Base-by-base conservation (phyloP, 2,329 filamentous ascomycete species). In the Microascus cirrosus region DNA sequence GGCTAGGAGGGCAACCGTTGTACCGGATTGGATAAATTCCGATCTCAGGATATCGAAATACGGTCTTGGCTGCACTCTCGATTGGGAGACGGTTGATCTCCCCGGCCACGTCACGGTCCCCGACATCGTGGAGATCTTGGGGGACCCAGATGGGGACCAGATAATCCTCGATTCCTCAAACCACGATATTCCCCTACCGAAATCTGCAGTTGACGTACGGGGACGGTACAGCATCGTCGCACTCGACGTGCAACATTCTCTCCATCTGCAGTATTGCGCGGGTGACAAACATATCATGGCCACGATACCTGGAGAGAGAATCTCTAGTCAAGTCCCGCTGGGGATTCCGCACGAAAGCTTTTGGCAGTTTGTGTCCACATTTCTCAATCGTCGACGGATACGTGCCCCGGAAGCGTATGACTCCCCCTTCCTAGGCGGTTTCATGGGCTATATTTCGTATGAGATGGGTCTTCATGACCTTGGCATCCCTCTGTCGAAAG, bases 381-480 rank as follows among this genome's bases (percentile, higher is more conserved):
- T 79, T 53, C 69, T 71, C 64, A 64, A 69, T 48, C 62, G 60
- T 5, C 62, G 72, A 39, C 67, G 55, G 48, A 60, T 69, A 10
- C 36, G 62, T 0, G 54, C 58, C 10, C 39, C 63, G 8, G 59
- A 54, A 18, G 59, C 58, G 11, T 58, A 64, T 4, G 62, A 64
- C 4, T 63, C 65, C 12, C 60, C 88, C 0, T 96, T 95, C 67
- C 83, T 89, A 70, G 91, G 90, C 56, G 91, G 91, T 0, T 85
- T 95, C 60, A 83, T 95, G 72, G 91, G 91, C 0, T 95, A 87
- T 65, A 80, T 90, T 55, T 90, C 89, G 0, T 95, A 96, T 60
- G 91, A 96, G 69, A 83, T 91, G 67, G 89, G 90, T 0, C 73
- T 95, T 1, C 74, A 78, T 62, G 83, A 78, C 20, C 84, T 84